Evolutionary conservation across 768 basidiomycete species (phyloP), one percentile per base, ranked within the genome.

Genomic region (Suillus weaverae): DNA sequence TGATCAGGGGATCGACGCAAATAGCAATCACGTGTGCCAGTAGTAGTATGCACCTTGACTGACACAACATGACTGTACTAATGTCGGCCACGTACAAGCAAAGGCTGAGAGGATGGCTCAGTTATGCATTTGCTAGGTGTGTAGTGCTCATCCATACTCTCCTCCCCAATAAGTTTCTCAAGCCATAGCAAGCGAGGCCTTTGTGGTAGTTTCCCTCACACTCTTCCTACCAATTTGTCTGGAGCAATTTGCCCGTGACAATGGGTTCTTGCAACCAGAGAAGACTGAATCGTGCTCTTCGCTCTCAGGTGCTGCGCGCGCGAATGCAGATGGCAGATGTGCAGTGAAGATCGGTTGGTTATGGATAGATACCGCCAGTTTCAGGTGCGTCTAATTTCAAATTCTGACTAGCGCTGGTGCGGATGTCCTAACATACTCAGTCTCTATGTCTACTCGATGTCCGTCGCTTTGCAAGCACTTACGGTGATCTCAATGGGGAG

Each of bases 401-500:
- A 11, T 57, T 22, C 18, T 48, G 14, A 26, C 50, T 30, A 38
- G 26, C 38, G 16, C 18, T 46, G 8, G 62, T 51, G 44, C 44
- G 44, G 11, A 10, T 20, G 16, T 38, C 44, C 57, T 66, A 4
- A 68, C 56, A 39, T 14, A 0, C 8, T 3, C 70, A 96, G 95
- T 70, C 81, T 99, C 41, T 95, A 97, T 72, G 85, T 90, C 36
- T 92, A 94, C 75, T 97, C 96, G 0, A 80, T 88, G 16, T 94
- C 92, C 0, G 96, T 98, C 1, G 90, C 90, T 0, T 76, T 97
- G 0, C 96, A 98, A 73, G 96, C 95, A 0, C 71, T 98, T n/a
- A 93, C 90, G 0, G 95, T 99, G 44, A 95, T 99, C 62, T 95
- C 96, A 6, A 92, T 97, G 83, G 94, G 94, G 8, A 88, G 88